Percentiles rank a stretch among this genome's conserved stretches.
These are phyloP conservation scores for Amphirosellinia nigrospora DNA, from an alignment of 495 filamentous ascomycete species.

Conservation along the genomic window DNA sequence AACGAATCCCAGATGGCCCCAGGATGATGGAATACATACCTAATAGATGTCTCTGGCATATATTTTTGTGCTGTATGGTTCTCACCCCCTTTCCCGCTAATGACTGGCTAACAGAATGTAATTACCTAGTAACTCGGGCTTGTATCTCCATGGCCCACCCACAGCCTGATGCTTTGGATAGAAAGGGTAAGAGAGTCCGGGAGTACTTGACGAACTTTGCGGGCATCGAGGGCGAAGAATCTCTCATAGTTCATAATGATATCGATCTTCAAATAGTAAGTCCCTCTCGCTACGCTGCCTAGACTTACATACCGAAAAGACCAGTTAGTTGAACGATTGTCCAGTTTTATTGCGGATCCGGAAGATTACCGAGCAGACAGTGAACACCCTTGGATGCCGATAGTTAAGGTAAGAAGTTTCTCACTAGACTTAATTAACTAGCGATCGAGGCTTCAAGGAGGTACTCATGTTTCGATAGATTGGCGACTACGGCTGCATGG, in stretches of 20 bases:
- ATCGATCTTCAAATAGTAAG: conserved; percentile 22
- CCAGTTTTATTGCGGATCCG: conserved; percentile 18
- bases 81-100: not conserved
- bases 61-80: conserved; percentile 24
- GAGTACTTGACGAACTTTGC: too few relatives aligned
- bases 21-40: conserved; percentile 25
- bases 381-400: conserved; percentile 5
- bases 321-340: not conserved
- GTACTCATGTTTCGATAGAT: conserved; percentile 13
- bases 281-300: not conserved
- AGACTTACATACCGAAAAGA: not conserved
- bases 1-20: too few relatives aligned
- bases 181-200: conserved; percentile 3
- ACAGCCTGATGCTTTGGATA: not conserved
- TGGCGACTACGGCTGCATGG: conserved; percentile 25
- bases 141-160: conserved; percentile 17
- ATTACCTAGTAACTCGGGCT: conserved; percentile 4
- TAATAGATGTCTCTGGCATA: conserved; percentile 5
- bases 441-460: not conserved
- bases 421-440: not conserved
- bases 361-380: not conserved
- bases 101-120: not conserved
- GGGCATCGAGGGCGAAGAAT: too few relatives aligned
- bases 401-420: conserved; percentile 6
- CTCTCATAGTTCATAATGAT: conserved; percentile 18